Base-by-base conservation (phyloP, 2,329 filamentous ascomycete species). In the Anisogramma anomala region DNA sequence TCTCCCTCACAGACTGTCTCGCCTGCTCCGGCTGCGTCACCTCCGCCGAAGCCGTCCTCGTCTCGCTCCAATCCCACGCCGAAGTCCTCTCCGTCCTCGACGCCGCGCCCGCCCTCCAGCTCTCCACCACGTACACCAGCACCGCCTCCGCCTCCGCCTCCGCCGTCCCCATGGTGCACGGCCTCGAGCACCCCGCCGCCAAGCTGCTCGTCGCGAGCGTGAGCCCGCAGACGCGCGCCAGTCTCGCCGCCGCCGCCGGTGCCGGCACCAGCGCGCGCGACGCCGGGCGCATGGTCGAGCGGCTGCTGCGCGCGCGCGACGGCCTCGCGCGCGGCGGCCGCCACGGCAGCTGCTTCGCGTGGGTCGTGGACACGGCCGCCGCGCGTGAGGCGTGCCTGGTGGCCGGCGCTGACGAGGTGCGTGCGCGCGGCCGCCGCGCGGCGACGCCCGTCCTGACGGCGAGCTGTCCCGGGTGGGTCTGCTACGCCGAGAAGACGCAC, bases 21-120 rank as follows among this genome's bases (percentile, higher is more conserved):
- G 91, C 91, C 39, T 98, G 91, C 62, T 95, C 91, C 8, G 91
- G 91, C 39, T 98, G 91, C 60, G 91, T 98, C 38, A 98, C 91
- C 15, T 94, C 88, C 5, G 91, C 91, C 34, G 91, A 98, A 65
- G 91, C 91, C 13, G 85, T 98, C n/a, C 76, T 98, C 31, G 87
- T 98, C 38, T 91, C 84, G 44, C 65, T 98, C 41, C 91, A 98
- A 63, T 94, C 85, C 51, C 91, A 98, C 61, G 77, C 79, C 27
- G 91, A 98, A 62, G 88, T 98, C 6, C 69, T 98, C 36, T 76
- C 74, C 45, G 82, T 84, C 4, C 73, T 98, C 23, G 86, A 95
- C 57, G 68, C 75, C 4, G 74, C 68, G 11, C 73, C 76, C 2
- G 67, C 64, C 1, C 57, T 77, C 26, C 61, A 56, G 34, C 48